phyloP scores from a whole-genome alignment of 2,329 filamentous ascomycete species.

The Truncatella angustata region DNA sequence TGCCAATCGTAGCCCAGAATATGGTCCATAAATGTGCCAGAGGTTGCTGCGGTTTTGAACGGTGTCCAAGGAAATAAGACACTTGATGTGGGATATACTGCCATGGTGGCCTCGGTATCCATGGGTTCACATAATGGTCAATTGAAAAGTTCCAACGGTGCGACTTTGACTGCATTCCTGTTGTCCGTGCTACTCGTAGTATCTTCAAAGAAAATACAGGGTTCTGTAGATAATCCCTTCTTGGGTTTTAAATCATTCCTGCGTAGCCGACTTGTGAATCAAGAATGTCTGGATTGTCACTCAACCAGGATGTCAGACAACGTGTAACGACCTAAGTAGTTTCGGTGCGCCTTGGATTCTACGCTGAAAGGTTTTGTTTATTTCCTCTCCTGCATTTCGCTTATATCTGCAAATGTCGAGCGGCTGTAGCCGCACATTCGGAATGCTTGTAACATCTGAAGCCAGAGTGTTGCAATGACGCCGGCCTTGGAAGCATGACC shows the following conservation, averaged over 20 bases:
- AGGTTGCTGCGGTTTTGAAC: constrained; percentile 34
- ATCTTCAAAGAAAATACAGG: background rate
- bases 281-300: background rate
- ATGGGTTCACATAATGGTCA: constrained; percentile 71
- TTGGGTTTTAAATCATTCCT: background rate
- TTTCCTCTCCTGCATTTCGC: background rate
- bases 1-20: constrained; percentile 64
- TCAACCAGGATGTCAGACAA: background rate
- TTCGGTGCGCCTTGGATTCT: background rate
- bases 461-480: background rate
- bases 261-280: background rate
- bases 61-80: constrained; percentile 67
- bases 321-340: background rate
- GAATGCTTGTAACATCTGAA: background rate
- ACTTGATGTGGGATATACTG: constrained; percentile 62
- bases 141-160: constrained; percentile 64
- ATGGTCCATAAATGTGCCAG: constrained; percentile 59
- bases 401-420: background rate
- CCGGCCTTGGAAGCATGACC: background rate
- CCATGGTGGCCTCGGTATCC: constrained; percentile 65
- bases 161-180: background rate
- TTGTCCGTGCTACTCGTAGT: background rate
- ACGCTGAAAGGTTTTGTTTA: background rate
- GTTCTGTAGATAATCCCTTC: background rate
- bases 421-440: no score